Evolutionary conservation across 2,329 filamentous ascomycete genomes (phyloP).

Genomic region (Alternaria infectoria): DNA sequence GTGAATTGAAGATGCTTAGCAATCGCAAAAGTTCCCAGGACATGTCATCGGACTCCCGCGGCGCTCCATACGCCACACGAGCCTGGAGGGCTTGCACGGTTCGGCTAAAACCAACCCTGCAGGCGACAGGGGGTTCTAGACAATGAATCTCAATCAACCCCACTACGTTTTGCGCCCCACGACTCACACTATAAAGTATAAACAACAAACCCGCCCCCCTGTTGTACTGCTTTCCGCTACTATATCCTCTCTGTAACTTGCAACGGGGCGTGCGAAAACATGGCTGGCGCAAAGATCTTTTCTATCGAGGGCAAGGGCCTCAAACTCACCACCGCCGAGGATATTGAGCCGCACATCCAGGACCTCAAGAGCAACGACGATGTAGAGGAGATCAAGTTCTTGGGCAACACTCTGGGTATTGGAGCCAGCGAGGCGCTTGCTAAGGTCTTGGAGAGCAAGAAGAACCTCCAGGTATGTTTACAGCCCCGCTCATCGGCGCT

Average conservation of each 20-base stretch:
- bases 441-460: conserved; percentile 82
- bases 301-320: conserved; percentile 90
- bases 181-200: conserved; percentile 4
- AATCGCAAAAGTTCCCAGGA: conserved; percentile 26
- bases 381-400: conserved; percentile 83
- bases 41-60: conserved; percentile 33
- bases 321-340: conserved; percentile 87
- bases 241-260: conserved; percentile 1
- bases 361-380: conserved; percentile 73
- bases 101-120: conserved; percentile 12
- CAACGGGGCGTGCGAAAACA: conserved; percentile 30
- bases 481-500: neutral
- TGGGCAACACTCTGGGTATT: conserved; percentile 92
- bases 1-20: conserved; percentile 31
- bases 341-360: conserved; percentile 84
- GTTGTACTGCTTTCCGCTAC: neutral
- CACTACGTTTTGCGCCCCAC: conserved; percentile 27
- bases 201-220: neutral
- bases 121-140: conserved; percentile 14
- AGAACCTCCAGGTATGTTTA: conserved; percentile 70
- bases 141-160: conserved; percentile 28
- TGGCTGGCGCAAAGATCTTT: conserved; percentile 70
- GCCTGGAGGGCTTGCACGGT: neutral
- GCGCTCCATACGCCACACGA: conserved; percentile 11
- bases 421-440: conserved; percentile 86